These are phyloP conservation scores for Sclerotinia spermophila DNA, from an alignment of 2,329 filamentous ascomycete species.

Conservation along the genomic window DNA sequence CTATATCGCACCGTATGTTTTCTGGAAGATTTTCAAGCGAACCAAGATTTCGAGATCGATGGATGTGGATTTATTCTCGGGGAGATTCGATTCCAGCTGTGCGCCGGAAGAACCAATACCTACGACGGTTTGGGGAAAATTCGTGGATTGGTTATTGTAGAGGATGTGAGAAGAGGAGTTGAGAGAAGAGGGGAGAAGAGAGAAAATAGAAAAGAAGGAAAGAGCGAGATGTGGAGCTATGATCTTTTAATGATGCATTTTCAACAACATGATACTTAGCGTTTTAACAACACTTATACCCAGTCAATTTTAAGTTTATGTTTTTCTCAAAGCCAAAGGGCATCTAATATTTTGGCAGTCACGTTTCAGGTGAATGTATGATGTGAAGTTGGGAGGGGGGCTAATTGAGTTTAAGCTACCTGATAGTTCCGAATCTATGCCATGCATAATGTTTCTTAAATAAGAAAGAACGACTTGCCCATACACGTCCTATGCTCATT, in stretches of 20 bases:
- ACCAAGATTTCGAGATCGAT: constrained; percentile 42
- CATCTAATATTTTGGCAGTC: not conserved
- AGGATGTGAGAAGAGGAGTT: not conserved
- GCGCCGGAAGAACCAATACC: constrained; percentile 8
- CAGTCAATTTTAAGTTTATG: not conserved
- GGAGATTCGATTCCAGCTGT: constrained; percentile 1
- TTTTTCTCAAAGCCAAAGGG: not conserved
- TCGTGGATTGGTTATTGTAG: constrained; percentile 10
- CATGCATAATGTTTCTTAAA: not conserved
- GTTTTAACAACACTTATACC: constrained; percentile 7
- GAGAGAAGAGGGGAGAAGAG: not conserved
- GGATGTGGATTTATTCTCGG: constrained; percentile 30
- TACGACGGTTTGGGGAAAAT: constrained; percentile 7
- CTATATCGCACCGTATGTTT: constrained; percentile 42
- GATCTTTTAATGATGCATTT: not conserved
- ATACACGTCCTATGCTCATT: not conserved
- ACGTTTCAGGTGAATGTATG: not conserved
- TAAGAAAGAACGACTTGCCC: not conserved
- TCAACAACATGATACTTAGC: constrained; percentile 3
- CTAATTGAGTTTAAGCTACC: not conserved
- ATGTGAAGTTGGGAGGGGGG: not conserved
- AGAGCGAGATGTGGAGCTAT: not conserved
- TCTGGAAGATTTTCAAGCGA: constrained; percentile 53
- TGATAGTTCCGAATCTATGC: not conserved
- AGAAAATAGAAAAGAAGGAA: too few species aligned